Percentiles rank a stretch among this genome's conserved stretches.
These are phyloP conservation scores for Kurtzmaniella cleridarum DNA, from an alignment of 805 yeast genomes.

Conservation along the genomic window DNA sequence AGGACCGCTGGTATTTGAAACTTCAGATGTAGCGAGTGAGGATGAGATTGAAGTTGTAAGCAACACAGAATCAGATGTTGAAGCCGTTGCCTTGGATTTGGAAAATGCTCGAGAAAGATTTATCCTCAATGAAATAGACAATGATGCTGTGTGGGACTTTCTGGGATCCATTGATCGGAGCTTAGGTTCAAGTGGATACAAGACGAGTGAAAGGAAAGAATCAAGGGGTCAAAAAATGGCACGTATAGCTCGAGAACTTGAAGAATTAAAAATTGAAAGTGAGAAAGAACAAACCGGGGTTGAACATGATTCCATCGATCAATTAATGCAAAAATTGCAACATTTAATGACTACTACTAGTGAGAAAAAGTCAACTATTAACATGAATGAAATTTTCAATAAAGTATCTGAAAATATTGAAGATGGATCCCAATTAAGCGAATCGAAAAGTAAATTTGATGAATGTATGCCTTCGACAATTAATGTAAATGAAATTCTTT, in stretches of 20 bases:
- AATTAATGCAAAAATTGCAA: too few relatives aligned
- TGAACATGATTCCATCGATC: slow-evolving; percentile 1
- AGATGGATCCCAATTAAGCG: too few relatives aligned
- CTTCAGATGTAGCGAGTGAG: slow-evolving; percentile 40
- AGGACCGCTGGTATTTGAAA: slow-evolving; percentile 34
- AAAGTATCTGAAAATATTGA: not conserved
- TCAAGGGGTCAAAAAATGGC: slow-evolving; percentile 32
- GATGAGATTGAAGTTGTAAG: slow-evolving; percentile 10
- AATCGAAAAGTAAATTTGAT: too few relatives aligned
- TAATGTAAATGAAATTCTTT: slow-evolving; percentile 9
- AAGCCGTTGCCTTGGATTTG: slow-evolving; percentile 9
- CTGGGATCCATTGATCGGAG: slow-evolving; percentile 26
- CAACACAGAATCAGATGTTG: slow-evolving; percentile 10
- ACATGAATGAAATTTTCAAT: not conserved
- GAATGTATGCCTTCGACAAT: too few relatives aligned
- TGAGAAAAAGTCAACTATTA: not conserved
- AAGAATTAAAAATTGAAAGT: slow-evolving; percentile 18
- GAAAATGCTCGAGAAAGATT: slow-evolving; percentile 17
- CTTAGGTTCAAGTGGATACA: slow-evolving; percentile 20
- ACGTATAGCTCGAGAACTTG: slow-evolving; percentile 34
- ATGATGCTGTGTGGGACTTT: slow-evolving; percentile 25
- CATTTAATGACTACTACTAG: too few relatives aligned
- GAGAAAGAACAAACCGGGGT: not conserved
- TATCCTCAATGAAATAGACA: slow-evolving; percentile 18
- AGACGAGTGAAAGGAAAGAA: slow-evolving; percentile 21